Conservation (phyloP, 495 filamentous ascomycete species). For the Ramalina peruviana region DNA sequence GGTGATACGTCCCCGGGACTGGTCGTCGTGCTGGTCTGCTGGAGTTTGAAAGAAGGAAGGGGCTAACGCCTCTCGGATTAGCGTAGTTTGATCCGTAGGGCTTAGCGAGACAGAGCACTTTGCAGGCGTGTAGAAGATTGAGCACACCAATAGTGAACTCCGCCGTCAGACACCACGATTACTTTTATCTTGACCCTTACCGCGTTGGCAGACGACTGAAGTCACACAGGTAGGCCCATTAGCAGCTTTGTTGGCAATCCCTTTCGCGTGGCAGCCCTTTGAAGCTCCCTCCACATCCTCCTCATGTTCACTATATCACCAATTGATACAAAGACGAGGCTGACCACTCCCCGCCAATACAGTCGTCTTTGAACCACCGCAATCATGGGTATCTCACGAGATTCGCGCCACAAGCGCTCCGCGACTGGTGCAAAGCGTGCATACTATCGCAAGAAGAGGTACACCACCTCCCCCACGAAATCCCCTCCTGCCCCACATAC, state of each 20-base stretch:
- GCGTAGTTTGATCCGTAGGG: not conserved
- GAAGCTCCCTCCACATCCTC: too few species aligned
- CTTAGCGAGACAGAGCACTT: slow-evolving; percentile 6
- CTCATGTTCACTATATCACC: not conserved
- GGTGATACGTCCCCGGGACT: too few species aligned
- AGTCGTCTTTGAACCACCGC: slow-evolving; percentile 44
- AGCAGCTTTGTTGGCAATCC: not conserved
- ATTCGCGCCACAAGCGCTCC: slow-evolving; percentile 97
- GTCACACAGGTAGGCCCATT: slow-evolving; percentile 6
- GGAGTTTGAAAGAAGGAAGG: too few species aligned
- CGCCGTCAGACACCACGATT: not conserved
- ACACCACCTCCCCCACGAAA: slow-evolving; percentile 24
- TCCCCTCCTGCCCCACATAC: not conserved
- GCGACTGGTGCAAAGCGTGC: slow-evolving; percentile 93
- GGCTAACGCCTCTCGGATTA: not conserved
- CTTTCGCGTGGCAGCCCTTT: not conserved
- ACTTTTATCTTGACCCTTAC: slow-evolving; percentile 1
- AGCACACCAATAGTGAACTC: not conserved
- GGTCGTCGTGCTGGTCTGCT: too few species aligned
- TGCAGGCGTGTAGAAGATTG: not conserved
- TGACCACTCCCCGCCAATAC: slow-evolving; percentile 5
- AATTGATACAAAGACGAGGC: not conserved
- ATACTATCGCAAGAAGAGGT: slow-evolving; percentile 81
- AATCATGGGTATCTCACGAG: slow-evolving; percentile 99
- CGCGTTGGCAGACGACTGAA: slow-evolving; percentile 11